A percentile compares a stretch with the other conserved stretches of the same genome.
Conservation (phyloP, 805 yeast species). For the Suhomyces sp. region DNA sequence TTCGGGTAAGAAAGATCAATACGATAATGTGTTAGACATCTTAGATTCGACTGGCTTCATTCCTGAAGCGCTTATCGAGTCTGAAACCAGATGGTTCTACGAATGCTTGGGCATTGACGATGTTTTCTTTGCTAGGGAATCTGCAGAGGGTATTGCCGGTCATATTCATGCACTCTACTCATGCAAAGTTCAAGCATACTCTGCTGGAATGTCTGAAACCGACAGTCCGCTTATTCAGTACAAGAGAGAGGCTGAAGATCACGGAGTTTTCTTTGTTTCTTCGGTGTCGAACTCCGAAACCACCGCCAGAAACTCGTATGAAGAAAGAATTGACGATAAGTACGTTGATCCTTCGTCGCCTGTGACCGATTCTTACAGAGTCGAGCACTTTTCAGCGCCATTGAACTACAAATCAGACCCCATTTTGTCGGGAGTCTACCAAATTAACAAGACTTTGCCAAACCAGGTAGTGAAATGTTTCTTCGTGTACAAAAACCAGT, state of each 20-base stretch:
- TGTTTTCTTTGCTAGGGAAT: conserved; percentile 83
- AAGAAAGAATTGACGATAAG: conserved; percentile 73
- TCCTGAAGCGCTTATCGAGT: conserved; percentile 81
- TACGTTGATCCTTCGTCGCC: conserved; percentile 59
- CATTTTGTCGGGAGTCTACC: conserved; percentile 37
- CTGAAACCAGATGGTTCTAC: conserved; percentile 89
- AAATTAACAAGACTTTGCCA: conserved; percentile 33
- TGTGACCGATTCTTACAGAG: conserved; percentile 51
- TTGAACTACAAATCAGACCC: conserved; percentile 47
- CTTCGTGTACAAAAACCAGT: conserved; percentile 74
- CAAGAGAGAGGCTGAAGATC: conserved; percentile 75
- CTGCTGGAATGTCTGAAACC: conserved; percentile 46
- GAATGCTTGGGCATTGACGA: conserved; percentile 86
- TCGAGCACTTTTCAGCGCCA: conserved; percentile 76
- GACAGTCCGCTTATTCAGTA: conserved; percentile 62
- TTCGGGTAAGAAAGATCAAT: conserved; percentile 76
- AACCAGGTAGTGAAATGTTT: conserved; percentile 61
- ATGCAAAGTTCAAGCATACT: conserved; percentile 86
- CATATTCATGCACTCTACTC: conserved; percentile 88
- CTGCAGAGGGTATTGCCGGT: conserved; percentile 73
- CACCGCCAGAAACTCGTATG: conserved; percentile 49
- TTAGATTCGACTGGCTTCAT: conserved; percentile 83
- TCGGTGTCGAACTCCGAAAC: conserved; percentile 25
- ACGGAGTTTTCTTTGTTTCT: conserved; percentile 89
- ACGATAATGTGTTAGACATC: conserved; percentile 75